Base-by-base conservation (phyloP, 176 grass and related monocot species). In the Avena atlantica region DNA sequence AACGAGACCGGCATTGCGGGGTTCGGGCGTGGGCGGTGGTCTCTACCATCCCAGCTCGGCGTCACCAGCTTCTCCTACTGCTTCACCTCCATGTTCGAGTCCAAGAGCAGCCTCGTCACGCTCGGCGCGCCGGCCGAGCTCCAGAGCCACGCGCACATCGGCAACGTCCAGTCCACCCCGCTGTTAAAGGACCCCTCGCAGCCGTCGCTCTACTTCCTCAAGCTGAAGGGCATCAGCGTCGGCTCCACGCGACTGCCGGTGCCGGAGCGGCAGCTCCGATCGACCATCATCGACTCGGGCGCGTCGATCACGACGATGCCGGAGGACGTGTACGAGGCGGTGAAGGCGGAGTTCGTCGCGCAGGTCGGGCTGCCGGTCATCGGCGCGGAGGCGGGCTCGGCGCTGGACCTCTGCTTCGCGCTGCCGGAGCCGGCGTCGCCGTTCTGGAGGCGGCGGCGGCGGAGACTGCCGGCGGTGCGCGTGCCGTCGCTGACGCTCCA, bases 261-360 rank as follows among this genome's bases (percentile, higher is more conserved):
- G 27, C 93, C 90, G 9, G 85, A 29, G 73, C 9, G 47, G 4
- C 40, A 23, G 13, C 53, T 86, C 14, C 86, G 92, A 14, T 79
- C 82, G 4, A 78, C 90, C n/a, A 94, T 98, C 88, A 92, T 98
- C 75, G 96, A 98, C 86, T 95, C 96, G 0, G 96, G 93, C 61
- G 91, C 92, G 5, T 88, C 87, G 2, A 80, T 98, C 79, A 95
- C 92, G 6, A 87, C 81, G 37, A 65, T 98, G 59, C 90, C 89
- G 17, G 84, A 78, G 40, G 74, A 81, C 6, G 88, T 91, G 23
- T 98, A 88, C 86, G 74, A 88, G 57, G 48, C 83, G 17, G 73
- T 98, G 62, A 92, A 81, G 89, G 89, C 90, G 42, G 96, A 70
- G 81, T 97, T 97, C 83, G 55, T 84, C 17, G 29, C 50, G 25